Percentiles rank a stretch among this genome's conserved stretches.
Conservation (phyloP, 164 flowering plant species). For the Magnolia changhungtana region DNA sequence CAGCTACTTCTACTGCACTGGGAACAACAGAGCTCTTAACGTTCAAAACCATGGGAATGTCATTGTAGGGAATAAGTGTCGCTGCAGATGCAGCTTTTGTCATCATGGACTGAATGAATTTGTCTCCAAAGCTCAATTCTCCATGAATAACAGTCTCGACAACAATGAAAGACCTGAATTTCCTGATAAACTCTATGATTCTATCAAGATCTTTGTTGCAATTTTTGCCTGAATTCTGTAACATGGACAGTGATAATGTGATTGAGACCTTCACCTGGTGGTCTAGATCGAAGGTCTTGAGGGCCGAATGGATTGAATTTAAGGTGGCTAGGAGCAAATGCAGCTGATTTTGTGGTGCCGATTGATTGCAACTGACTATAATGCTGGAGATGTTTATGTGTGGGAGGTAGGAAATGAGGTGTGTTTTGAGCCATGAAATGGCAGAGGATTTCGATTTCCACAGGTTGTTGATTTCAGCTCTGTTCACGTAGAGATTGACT, state of each 20-base stretch:
- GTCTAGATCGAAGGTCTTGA: conserved; percentile 23
- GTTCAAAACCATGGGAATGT: conserved; percentile 33
- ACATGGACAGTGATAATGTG: conserved; percentile 24
- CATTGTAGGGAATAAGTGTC: conserved; percentile 19
- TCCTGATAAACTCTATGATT: conserved; percentile 23
- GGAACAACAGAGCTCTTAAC: conserved; percentile 26
- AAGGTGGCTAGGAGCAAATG: conserved; percentile 26
- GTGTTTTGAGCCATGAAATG: conserved; percentile 32
- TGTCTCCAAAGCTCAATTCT: conserved; percentile 30
- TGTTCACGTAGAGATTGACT: conserved; percentile 39
- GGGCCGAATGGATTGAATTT: conserved; percentile 32
- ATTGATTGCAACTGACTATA: conserved; percentile 9
- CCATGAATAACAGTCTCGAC: conserved; percentile 26
- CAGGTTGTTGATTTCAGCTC: conserved; percentile 14
- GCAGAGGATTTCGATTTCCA: conserved; percentile 21
- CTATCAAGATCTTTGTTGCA: conserved; percentile 19
- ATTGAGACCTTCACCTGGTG: conserved; percentile 31
- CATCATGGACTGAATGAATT: conserved; percentile 23
- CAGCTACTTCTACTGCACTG: conserved; percentile 23
- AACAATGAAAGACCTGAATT: conserved; percentile 25
- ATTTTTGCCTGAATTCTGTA: conserved; percentile 23
- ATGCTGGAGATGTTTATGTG: conserved; percentile 30
- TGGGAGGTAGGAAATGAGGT: conserved; percentile 18
- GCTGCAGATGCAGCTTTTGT: conserved; percentile 25
- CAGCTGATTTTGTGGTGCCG: conserved; percentile 8